Base-by-base conservation (phyloP, 345 rosid species). In the Garcia nutans region DNA sequence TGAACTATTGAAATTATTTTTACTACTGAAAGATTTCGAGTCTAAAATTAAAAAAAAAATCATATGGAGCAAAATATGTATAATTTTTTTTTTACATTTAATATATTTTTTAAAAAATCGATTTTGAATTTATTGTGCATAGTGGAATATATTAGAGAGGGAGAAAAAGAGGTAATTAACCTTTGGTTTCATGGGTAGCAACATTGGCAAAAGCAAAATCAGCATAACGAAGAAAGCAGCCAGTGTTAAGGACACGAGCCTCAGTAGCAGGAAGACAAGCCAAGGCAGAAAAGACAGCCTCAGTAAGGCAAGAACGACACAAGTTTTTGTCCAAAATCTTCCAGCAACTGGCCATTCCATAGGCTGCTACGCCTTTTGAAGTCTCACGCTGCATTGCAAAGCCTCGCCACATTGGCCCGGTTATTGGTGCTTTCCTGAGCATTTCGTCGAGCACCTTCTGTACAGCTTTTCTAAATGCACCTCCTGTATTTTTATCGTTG, bases 171-270 rank as follows among this genome's bases (percentile, higher is more conserved):
- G 10, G 5, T 11, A 10, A 15, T 24, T 31, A 24, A 78, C 80
- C 72, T 72, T 12, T 47, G 26, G 49, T 26, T 55, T 54, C 67
- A 16, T 0, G 19, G 1, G 26, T 10, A 17, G 70, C 66, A 37
- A 86, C 66, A 57, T 79, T 70, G 70, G 77, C 73, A 44, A 88
- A 87, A 1, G 79, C 44, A 26, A 78, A 65, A 70, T 80, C 71
- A 76, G 87, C 75, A 83, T 84, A 87, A 63, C 87, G 89, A 5
- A 89, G 77, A 77, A 84, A 84, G 65, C 92, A 89, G 28, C 92
- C 89, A 19, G 88, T 77, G 47, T 81, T 79, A 58, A 87, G 67
- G 24, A 81, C 88, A n/a, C 84, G 84, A n/a, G 80, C 89, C 74
- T 89, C 87, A 0, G 70, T 71, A 4, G 85, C 65, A 8, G 85